phyloP scores from a whole-genome alignment of 306 rosid species.

The Vigna trinervia region DNA sequence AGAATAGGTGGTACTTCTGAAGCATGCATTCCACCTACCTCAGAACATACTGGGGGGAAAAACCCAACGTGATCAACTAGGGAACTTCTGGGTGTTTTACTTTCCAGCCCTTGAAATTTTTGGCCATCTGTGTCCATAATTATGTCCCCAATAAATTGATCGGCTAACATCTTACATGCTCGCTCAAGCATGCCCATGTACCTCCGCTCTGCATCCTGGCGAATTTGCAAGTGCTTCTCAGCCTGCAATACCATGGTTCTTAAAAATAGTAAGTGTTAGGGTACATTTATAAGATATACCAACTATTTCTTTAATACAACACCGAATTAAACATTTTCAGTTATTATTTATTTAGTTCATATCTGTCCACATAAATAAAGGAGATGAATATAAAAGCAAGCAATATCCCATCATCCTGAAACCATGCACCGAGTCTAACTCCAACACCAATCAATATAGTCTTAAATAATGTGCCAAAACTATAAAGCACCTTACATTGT shows the following conservation, averaged over 20 bases:
- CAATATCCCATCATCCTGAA: background rate
- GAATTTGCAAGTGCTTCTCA: conserved; percentile 95
- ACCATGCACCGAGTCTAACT: conserved; percentile 29
- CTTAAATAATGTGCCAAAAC: conserved; percentile 29
- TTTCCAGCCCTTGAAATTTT: conserved; percentile 61
- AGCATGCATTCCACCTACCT: conserved; percentile 56
- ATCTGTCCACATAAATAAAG: background rate
- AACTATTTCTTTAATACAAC: background rate
- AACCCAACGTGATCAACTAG: conserved; percentile 65
- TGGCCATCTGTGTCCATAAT: conserved; percentile 60
- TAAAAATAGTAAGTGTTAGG: conserved; percentile 45
- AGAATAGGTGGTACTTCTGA: conserved; percentile 62
- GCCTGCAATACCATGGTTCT: conserved; percentile 65
- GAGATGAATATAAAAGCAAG: background rate
- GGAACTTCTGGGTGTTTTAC: conserved; percentile 56
- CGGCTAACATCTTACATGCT: conserved; percentile 96
- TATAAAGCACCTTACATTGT: conserved; percentile 21
- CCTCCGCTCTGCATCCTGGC: conserved; percentile 88
- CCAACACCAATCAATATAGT: conserved; percentile 21
- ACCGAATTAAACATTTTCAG: background rate
- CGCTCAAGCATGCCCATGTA: conserved; percentile 95
- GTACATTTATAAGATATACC: background rate
- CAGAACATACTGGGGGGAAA: conserved; percentile 54
- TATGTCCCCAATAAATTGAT: conserved; percentile 74
- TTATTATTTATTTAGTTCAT: background rate